phyloP scores from a whole-genome alignment of 306 rosid genomes.

The Benincasa hispida region DNA sequence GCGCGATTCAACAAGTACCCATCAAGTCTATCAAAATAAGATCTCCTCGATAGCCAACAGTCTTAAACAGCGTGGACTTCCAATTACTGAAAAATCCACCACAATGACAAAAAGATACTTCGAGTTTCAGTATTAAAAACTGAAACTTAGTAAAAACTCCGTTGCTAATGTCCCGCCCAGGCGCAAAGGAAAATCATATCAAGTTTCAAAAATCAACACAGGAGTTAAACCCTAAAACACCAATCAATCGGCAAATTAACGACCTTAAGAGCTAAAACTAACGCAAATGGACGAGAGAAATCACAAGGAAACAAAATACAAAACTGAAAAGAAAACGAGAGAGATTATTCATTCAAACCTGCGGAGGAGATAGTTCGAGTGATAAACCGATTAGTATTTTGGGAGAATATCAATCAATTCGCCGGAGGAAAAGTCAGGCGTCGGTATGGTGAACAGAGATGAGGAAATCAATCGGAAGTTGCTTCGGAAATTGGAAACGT shows the following conservation, averaged over 20 bases:
- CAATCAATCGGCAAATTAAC: background rate
- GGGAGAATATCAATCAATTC: background rate
- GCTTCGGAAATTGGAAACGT: conserved; percentile 1
- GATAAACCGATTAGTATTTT: background rate
- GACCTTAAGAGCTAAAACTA: background rate
- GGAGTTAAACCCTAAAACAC: background rate
- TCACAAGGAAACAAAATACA: background rate
- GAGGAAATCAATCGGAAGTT: background rate
- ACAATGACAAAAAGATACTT: background rate
- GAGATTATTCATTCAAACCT: background rate
- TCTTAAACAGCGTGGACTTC: background rate
- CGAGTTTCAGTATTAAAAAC: background rate
- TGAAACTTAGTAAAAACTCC: background rate
- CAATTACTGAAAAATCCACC: background rate
- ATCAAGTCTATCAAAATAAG: background rate
- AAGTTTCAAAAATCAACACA: background rate
- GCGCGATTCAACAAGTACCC: background rate
- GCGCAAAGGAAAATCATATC: background rate
- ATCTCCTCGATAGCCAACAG: background rate
- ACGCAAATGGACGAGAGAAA: background rate
- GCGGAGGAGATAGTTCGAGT: background rate
- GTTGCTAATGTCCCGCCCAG: background rate
- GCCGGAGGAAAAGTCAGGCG: background rate
- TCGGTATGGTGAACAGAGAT: background rate
- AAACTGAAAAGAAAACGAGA: background rate